Conservation (phyloP, 2,329 filamentous ascomycete genomes). For the Truncatella angustata region DNA sequence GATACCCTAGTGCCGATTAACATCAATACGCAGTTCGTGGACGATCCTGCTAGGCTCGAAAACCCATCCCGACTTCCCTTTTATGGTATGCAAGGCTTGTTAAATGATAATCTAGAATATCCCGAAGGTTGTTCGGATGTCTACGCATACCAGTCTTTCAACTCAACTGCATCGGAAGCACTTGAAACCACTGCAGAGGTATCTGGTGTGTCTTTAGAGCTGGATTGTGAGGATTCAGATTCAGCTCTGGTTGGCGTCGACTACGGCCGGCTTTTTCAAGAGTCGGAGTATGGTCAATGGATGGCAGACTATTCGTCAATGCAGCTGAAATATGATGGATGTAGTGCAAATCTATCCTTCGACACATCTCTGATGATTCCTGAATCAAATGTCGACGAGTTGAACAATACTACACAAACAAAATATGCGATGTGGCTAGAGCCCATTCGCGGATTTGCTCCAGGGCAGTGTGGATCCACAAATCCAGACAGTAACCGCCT, state of each 20-base stretch:
- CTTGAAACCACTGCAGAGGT: conserved; percentile 30
- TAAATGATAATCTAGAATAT: conserved; percentile 20
- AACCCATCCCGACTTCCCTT: conserved; percentile 28
- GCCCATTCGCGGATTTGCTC: background rate
- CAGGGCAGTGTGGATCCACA: conserved; percentile 4
- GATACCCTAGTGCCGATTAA: conserved; percentile 22
- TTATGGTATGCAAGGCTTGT: conserved; percentile 32
- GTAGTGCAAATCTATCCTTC: background rate
- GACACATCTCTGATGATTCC: background rate
- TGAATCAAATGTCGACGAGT: background rate
- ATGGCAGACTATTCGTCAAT: background rate
- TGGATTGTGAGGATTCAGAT: conserved; percentile 25
- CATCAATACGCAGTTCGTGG: conserved; percentile 26
- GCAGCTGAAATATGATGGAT: background rate
- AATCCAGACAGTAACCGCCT: conserved; percentile 2
- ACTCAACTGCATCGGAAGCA: conserved; percentile 17
- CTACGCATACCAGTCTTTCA: conserved; percentile 35
- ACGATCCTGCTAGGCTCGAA: conserved; percentile 22
- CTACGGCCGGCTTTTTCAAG: background rate
- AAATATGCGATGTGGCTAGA: background rate
- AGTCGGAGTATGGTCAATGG: background rate
- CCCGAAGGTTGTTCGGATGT: conserved; percentile 31
- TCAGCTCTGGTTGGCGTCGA: background rate
- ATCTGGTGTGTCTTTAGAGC: conserved; percentile 30
- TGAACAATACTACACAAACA: background rate